These are phyloP conservation scores for Proliferodiscus dingleyae DNA, from an alignment of 2,329 filamentous ascomycete species.

Conservation along the genomic window DNA sequence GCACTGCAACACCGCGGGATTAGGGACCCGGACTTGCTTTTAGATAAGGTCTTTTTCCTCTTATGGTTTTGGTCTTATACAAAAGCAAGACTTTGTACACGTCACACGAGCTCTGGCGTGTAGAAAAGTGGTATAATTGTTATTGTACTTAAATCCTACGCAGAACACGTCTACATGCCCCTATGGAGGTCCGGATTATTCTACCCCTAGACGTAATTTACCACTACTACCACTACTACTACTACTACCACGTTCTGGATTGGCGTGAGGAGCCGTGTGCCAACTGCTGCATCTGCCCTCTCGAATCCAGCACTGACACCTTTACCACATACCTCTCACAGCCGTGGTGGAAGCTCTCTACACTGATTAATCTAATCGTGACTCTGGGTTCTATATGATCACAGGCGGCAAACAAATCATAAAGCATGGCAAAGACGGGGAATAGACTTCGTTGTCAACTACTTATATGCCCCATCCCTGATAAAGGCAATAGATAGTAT, in stretches of 20 bases:
- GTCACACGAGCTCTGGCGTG: no score
- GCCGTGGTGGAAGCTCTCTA: slow-evolving; percentile 33
- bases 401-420: slow-evolving; percentile 31
- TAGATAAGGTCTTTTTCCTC: no score
- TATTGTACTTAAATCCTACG: no score
- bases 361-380: slow-evolving; percentile 32
- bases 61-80: no score
- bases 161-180: no score
- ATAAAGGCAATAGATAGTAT: slow-evolving; percentile 27
- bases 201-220: no score
- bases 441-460: slow-evolving; percentile 26
- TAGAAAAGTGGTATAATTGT: no score
- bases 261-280: slow-evolving; percentile 33
- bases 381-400: slow-evolving; percentile 34
- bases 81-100: no score
- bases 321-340: slow-evolving; percentile 32
- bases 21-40: no score
- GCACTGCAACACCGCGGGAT: no score
- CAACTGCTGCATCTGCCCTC: slow-evolving; percentile 32
- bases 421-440: slow-evolving; percentile 33
- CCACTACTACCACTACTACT: no score
- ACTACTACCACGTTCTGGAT: slow-evolving; percentile 29
- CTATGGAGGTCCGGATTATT: no score
- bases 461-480: slow-evolving; percentile 29
- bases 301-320: slow-evolving; percentile 33